These are phyloP conservation scores for Diplocarpon mali DNA, from an alignment of 2,329 filamentous ascomycete species.

Conservation along the genomic window DNA sequence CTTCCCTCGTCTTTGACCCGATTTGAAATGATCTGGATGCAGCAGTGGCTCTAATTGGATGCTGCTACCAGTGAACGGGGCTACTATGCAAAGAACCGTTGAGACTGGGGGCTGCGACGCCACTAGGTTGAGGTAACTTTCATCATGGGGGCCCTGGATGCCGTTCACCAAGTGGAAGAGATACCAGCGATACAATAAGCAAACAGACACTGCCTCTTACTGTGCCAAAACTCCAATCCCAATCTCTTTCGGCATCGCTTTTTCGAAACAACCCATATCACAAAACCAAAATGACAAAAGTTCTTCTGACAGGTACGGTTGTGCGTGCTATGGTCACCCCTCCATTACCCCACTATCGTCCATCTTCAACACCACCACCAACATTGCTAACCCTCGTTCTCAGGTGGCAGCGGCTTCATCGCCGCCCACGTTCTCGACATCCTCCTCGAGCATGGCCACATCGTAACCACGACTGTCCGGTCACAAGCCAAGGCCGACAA, in stretches of 20 bases:
- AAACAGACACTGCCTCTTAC: not conserved
- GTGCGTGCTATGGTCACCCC: constrained; percentile 1
- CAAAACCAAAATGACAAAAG: constrained; percentile 13
- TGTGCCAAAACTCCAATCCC: not conserved
- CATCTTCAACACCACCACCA: not conserved
- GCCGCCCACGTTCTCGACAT: constrained; percentile 41
- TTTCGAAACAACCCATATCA: not conserved
- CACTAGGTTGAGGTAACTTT: no score
- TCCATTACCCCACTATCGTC: constrained; percentile 10
- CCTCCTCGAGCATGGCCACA: constrained; percentile 29
- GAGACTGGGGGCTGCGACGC: no score
- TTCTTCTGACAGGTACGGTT: constrained; percentile 17
- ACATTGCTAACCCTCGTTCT: not conserved
- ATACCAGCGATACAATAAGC: not conserved
- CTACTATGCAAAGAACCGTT: no score
- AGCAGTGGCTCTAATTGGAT: no score
- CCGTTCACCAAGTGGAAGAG: not conserved
- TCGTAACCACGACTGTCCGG: constrained; percentile 37
- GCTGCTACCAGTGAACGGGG: no score
- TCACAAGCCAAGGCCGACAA: constrained; percentile 36
- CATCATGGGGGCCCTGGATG: not conserved
- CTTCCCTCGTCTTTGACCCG: no score
- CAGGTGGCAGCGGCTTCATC: constrained; percentile 42
- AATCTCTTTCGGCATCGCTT: no score
- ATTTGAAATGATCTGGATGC: no score